Base-by-base conservation (phyloP, 1,284 basidiomycete genomes). In the Pascua guehoae region DNA sequence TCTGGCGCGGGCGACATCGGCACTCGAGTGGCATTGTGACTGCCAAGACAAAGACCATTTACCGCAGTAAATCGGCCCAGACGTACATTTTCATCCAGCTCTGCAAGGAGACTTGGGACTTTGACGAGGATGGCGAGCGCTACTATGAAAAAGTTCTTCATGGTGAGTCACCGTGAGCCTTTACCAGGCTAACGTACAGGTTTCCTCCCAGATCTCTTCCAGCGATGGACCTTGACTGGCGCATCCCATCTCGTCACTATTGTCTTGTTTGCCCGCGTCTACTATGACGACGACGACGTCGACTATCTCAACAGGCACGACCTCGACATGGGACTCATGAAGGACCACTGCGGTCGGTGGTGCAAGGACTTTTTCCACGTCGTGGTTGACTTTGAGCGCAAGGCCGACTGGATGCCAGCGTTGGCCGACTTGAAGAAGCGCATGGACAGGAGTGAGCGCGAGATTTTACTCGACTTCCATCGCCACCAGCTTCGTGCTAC, bases 311-410 rank as follows among this genome's bases (percentile, higher is more conserved):
- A 64, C 32, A 56, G 67, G 40, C 67, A 73, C 56, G 70, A 70
- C 15, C 58, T 75, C n/a, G 72, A 73, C 7, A 84, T 86, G 8
- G 87, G 90, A 37, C 78, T 94, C 41, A 81, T 84, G 15, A 80
- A 83, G 60, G 87, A 91, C 66, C 85, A 87, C 58, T 80, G 86
- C 54, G 84, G 85, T 15, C 81, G 83, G 44, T 88, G 85, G 85
- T 97, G 95, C 80, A 96, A 97, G 69, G 96, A 99, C 73, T 97
- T 98, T 73, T 93, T 85, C 81, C 90, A 92, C 75, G 87, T 98
- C 61, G 88, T 95, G 66, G 88, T 92, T 5, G 95, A 98, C 73
- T 81, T 97, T 39, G 92, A 98, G 70, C 85, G 90, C 41, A 82
- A 90, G 32, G 81, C 85, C 55, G 88, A 95, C 69, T 96, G 93